A percentile compares a stretch with the other conserved stretches of the same genome.
Evolutionary conservation across 805 yeast species (phyloP).

Genomic region (Yarrowia sp.): DNA sequence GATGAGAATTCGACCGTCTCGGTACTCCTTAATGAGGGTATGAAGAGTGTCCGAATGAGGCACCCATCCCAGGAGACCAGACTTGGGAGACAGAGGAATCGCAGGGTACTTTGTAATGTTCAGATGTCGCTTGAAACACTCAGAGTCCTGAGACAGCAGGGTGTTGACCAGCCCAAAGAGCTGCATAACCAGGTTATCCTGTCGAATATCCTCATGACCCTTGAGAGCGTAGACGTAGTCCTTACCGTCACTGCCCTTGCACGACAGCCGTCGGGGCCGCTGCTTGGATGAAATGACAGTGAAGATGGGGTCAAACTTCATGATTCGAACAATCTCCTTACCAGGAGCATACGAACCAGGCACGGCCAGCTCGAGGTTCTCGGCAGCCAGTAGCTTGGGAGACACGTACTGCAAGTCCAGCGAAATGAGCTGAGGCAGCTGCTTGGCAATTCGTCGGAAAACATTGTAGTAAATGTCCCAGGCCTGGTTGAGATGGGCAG

Average conservation of each 20-base stretch:
- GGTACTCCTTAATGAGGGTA: slow-evolving; percentile 82
- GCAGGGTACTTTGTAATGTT: slow-evolving; percentile 91
- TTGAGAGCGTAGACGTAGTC: slow-evolving; percentile 78
- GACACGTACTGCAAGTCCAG: slow-evolving; percentile 91
- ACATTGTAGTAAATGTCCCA: slow-evolving; percentile 97
- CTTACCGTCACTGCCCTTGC: slow-evolving; percentile 88
- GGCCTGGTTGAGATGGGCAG: slow-evolving; percentile 87
- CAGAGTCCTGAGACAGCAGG: slow-evolving; percentile 81
- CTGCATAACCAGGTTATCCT: slow-evolving; percentile 97
- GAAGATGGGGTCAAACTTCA: slow-evolving; percentile 74
- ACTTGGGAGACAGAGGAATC: slow-evolving; percentile 91
- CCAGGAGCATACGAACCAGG: slow-evolving; percentile 93
- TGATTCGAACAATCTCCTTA: slow-evolving; percentile 68
- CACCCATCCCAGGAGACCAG: slow-evolving; percentile 97
- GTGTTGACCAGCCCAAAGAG: slow-evolving; percentile 93
- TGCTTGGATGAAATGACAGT: slow-evolving; percentile 92
- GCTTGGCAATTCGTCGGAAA: slow-evolving; percentile 85
- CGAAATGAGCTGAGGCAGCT: slow-evolving; percentile 79
- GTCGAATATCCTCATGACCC: slow-evolving; percentile 98
- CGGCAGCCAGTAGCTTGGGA: slow-evolving; percentile 76
- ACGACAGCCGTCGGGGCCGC: slow-evolving; percentile 80
- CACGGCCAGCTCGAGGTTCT: slow-evolving; percentile 78
- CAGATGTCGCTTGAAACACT: slow-evolving; percentile 92
- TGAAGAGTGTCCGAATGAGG: slow-evolving; percentile 97
- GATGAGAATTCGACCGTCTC: slow-evolving; percentile 74